Evolutionary conservation across 2,329 filamentous ascomycete genomes (phyloP).

Genomic region (Ophiognomonia clavigignenti-juglandacearum): DNA sequence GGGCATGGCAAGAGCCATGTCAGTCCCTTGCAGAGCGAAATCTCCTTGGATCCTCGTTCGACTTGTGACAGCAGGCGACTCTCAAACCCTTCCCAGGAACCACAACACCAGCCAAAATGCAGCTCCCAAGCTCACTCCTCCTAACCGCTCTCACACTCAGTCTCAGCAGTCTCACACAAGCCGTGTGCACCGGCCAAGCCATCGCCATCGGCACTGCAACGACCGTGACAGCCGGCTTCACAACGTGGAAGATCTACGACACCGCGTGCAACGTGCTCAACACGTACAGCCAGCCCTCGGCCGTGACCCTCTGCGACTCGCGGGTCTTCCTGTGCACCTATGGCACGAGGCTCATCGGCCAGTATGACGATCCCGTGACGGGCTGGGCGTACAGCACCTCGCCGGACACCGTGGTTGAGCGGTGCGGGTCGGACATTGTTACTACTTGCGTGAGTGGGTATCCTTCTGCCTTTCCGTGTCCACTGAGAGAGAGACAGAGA

Average conservation of each 20-base stretch:
- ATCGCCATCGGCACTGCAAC: background rate
- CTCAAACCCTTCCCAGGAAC: background rate
- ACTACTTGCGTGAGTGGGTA: slow-evolving; percentile 1
- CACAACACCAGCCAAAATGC: background rate
- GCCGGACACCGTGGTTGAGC: background rate
- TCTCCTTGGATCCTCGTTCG: background rate
- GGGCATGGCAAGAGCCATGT: background rate
- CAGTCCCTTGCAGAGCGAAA: background rate
- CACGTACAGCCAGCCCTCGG: background rate
- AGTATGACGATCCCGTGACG: slow-evolving; percentile 1
- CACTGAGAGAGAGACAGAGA: too few species aligned
- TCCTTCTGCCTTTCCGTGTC: too few species aligned
- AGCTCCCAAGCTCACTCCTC: background rate
- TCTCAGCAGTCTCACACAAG: background rate
- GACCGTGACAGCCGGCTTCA: background rate
- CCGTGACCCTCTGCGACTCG: slow-evolving; percentile 1
- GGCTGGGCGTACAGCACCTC: slow-evolving; percentile 5
- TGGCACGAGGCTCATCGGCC: background rate
- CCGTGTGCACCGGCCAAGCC: background rate
- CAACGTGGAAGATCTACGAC: slow-evolving; percentile 2
- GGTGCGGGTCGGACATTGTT: slow-evolving; percentile 1
- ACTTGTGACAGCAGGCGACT: background rate
- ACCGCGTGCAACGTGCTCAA: background rate
- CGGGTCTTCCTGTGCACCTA: slow-evolving; percentile 1
- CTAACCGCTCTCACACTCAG: background rate